These are phyloP conservation scores for Wickerhamiella pararugosa DNA, from an alignment of 1,139 yeast genomes.

Conservation along the genomic window DNA sequence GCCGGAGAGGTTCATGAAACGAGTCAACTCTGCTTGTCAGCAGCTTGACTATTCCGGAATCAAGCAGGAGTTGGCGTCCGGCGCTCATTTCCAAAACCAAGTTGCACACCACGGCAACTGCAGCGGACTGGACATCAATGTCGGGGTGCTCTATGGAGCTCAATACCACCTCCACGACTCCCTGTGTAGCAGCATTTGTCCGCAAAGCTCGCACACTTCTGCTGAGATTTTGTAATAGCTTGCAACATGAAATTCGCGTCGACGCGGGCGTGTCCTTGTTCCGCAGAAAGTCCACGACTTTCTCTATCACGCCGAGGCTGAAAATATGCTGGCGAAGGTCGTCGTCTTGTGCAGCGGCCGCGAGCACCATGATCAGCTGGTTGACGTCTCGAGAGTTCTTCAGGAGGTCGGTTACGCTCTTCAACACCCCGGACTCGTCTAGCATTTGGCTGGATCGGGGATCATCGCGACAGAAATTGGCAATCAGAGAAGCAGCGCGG, in stretches of 20 bases:
- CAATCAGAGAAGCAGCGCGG: constrained; percentile 20
- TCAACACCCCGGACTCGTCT: constrained; percentile 24
- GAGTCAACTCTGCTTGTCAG: constrained; percentile 15
- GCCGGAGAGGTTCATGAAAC: constrained; percentile 25
- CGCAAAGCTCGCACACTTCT: neutral
- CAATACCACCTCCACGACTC: neutral
- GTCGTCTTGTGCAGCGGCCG: too few relatives aligned
- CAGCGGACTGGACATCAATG: constrained; percentile 36
- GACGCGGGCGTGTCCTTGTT: too few relatives aligned
- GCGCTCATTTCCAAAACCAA: constrained; percentile 71
- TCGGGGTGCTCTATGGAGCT: neutral
- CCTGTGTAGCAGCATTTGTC: neutral
- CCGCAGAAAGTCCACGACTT: too few relatives aligned
- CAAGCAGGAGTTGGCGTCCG: constrained; percentile 41
- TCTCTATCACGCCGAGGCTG: too few relatives aligned
- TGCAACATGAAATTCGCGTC: neutral
- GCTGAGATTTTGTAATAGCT: neutral
- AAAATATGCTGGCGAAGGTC: too few relatives aligned
- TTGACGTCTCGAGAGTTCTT: neutral
- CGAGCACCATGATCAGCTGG: too few relatives aligned
- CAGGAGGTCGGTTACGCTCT: constrained; percentile 14
- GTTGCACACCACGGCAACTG: constrained; percentile 60
- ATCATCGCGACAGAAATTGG: constrained; percentile 22
- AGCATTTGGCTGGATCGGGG: constrained; percentile 23
- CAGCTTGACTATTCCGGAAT: constrained; percentile 34